Evolutionary conservation across 192 early-diverging fungal species (phyloP), one percentile per base, ranked within the genome.

Genomic region (Coemansia sp.): DNA sequence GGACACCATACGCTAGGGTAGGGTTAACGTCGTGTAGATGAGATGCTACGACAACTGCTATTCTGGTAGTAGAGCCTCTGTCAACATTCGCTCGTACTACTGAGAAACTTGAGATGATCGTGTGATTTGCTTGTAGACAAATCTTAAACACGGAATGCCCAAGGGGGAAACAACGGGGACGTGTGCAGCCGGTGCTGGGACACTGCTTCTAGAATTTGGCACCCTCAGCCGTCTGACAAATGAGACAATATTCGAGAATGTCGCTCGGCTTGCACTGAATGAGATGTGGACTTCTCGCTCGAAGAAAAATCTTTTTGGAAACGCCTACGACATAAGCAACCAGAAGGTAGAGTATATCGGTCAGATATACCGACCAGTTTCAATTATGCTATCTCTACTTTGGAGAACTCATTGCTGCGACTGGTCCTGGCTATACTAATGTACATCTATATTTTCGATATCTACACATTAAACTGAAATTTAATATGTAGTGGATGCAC

Each of bases 201-300:
- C 93, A 38, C 76, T 97, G 49, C 62, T 97, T 26, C 77, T 98
- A 9, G 96, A 98, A 63, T 97, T 97, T 86, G 94, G 94, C 41
- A 85, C 90, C 6, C 72, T 98, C 24, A 94, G 92, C 60, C 84
- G 95, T 28, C 80, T 96, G 31, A 92, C 92, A 0, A 90, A 89
- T 10, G 81, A 93, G 67, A 70, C 84, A 4, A 73, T 76, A 26
- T 96, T 92, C 71, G 96, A 97, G 56, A 59, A 83, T 32, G 78
- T 84, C 10, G 90, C 89, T 21, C 84, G 78, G 28, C 60, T 68
- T n/a, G 90, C 96, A 7, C 50, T 97, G 34, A 61, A 81, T 16
- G 89, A 84, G 28, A 53, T 98, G 38, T 98, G 96, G 96, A 60
- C 73, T 1, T 67, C 88, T 14, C 69, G 93, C 52, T 93, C 95